phyloP scores from a whole-genome alignment of 2,329 filamentous ascomycete genomes.

The Alternaria ethzedia region DNA sequence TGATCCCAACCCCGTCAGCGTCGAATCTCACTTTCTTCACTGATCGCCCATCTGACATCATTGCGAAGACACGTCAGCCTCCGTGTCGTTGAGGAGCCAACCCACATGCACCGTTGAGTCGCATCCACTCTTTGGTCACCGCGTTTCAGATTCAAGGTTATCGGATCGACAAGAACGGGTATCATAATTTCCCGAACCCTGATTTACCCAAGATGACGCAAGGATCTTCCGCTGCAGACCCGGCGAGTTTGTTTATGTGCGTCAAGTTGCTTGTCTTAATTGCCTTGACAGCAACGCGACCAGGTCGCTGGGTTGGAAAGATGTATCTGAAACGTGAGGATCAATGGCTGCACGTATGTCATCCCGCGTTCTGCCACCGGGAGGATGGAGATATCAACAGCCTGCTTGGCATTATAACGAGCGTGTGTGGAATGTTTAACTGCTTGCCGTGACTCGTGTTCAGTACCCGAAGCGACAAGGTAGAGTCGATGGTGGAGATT shows the following conservation, averaged over 20 bases:
- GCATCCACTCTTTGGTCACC: neutral
- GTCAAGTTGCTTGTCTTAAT: neutral
- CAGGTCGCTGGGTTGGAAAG: neutral
- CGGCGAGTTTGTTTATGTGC: neutral
- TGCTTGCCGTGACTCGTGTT: neutral
- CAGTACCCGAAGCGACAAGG: neutral
- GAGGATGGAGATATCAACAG: neutral
- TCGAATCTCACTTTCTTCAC: neutral
- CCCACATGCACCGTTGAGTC: neutral
- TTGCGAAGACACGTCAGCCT: neutral
- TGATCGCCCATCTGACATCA: neutral
- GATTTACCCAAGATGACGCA: neutral
- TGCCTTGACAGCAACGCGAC: neutral
- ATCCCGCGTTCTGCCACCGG: neutral
- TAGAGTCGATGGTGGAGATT: neutral
- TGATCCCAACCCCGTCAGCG: neutral
- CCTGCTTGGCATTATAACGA: neutral
- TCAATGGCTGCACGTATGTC: neutral
- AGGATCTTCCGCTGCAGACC: neutral
- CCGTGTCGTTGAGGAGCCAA: neutral
- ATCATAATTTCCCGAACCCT: constrained; percentile 7
- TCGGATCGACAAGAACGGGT: constrained; percentile 6
- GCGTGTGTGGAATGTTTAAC: neutral
- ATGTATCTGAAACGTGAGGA: constrained; percentile 10
- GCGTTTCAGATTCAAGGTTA: constrained; percentile 10